Percentiles rank a stretch among this genome's conserved stretches.
Conservation (phyloP, 2,329 filamentous ascomycete species). For the Blumeriella jaapii region DNA sequence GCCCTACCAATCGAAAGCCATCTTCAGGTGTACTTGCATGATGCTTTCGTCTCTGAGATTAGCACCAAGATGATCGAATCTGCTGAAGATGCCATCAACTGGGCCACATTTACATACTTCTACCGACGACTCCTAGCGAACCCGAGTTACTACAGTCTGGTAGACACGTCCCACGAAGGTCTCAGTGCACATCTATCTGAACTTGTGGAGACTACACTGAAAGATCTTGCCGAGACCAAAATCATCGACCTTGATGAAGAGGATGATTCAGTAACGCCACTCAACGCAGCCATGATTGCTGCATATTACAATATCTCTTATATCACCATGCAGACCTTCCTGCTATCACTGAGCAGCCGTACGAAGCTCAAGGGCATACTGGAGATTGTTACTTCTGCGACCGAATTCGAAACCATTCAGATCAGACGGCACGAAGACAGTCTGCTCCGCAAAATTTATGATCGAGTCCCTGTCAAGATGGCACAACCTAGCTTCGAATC, state of each 20-base stretch:
- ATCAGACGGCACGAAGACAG: constrained; percentile 86
- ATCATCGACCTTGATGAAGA: constrained; percentile 94
- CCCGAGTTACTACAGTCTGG: constrained; percentile 89
- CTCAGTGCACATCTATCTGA: constrained; percentile 93
- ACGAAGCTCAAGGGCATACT: constrained; percentile 96
- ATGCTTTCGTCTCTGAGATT: constrained; percentile 94
- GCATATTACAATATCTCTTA: constrained; percentile 99
- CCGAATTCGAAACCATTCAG: constrained; percentile 91
- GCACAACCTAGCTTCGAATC: constrained; percentile 74
- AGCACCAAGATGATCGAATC: constrained; percentile 93
- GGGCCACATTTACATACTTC: constrained; percentile 98
- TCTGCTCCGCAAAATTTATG: constrained; percentile 83
- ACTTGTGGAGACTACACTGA: constrained; percentile 82
- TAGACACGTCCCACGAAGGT: constrained; percentile 79
- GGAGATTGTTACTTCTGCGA: constrained; percentile 93
- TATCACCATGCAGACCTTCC: constrained; percentile 97
- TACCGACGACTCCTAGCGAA: constrained; percentile 91
- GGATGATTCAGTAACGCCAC: constrained; percentile 75
- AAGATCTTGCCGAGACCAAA: constrained; percentile 83
- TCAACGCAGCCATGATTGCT: constrained; percentile 95
- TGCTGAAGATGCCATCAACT: constrained; percentile 94
- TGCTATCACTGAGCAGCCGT: constrained; percentile 75
- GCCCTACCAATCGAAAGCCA: constrained; percentile 92
- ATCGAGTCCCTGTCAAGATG: constrained; percentile 92
- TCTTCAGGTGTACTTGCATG: constrained; percentile 80